Conservation (phyloP, 2,329 filamentous ascomycete genomes). For the Talaromyces sp. region DNA sequence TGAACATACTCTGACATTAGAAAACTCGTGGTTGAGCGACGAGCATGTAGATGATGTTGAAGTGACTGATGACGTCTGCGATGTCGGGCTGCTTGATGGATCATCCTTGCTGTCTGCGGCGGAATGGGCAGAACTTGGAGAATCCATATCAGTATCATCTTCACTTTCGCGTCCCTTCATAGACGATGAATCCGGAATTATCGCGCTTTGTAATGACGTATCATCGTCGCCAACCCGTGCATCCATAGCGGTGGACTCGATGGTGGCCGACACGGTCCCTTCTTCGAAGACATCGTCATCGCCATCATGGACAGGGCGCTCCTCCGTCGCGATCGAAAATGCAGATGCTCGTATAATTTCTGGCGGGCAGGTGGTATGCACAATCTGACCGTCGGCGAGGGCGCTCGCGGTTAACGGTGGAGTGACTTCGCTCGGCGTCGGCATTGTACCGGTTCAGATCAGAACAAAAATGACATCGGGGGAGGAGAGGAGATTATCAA, state of each 20-base stretch:
- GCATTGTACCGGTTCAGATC: slow-evolving; percentile 44
- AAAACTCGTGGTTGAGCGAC: slow-evolving; percentile 53
- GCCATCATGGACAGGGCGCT: slow-evolving; percentile 19
- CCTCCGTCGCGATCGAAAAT: slow-evolving; percentile 33
- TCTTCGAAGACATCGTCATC: slow-evolving; percentile 26
- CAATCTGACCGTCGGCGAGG: slow-evolving; percentile 37
- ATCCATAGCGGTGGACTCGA: slow-evolving; percentile 18
- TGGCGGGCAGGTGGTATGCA: slow-evolving; percentile 50
- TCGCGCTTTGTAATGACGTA: slow-evolving; percentile 4
- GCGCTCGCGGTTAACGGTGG: slow-evolving; percentile 43
- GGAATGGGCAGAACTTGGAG: slow-evolving; percentile 34
- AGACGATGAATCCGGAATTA: slow-evolving; percentile 21
- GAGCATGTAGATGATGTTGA: slow-evolving; percentile 39
- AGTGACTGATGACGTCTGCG: slow-evolving; percentile 27
- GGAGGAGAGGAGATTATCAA: slow-evolving; percentile 28
- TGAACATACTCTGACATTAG: slow-evolving; percentile 52
- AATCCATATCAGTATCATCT: slow-evolving; percentile 30
- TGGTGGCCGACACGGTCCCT: slow-evolving; percentile 27
- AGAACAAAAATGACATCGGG: slow-evolving; percentile 37
- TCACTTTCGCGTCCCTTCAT: slow-evolving; percentile 26
- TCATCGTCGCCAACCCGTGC: slow-evolving; percentile 24
- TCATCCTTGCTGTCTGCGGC: slow-evolving; percentile 39
- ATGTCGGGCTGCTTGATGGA: slow-evolving; percentile 27
- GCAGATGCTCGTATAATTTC: slow-evolving; percentile 36
- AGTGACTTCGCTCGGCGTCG: slow-evolving; percentile 47